Evolutionary conservation across 2,329 filamentous ascomycete species (phyloP).

Genomic region (Fusarium multiceps): DNA sequence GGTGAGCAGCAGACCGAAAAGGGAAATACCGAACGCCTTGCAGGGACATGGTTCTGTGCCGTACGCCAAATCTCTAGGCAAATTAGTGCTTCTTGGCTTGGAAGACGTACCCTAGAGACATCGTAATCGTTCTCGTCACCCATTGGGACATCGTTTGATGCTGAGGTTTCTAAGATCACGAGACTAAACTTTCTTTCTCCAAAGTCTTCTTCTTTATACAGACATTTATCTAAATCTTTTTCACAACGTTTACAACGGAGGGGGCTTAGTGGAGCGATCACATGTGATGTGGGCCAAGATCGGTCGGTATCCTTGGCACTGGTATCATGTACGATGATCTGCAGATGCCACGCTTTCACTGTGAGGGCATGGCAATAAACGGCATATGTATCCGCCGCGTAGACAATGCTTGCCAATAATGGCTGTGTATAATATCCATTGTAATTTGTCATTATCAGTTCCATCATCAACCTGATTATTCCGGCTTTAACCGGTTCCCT

Average conservation of each 20-base stretch:
- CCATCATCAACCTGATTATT: background rate
- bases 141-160: background rate
- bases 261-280: background rate
- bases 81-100: background rate
- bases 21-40: background rate
- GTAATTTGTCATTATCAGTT: background rate
- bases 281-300: background rate
- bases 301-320: background rate
- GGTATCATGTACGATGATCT: background rate
- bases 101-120: background rate
- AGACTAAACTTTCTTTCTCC: background rate
- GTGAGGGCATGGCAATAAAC: background rate
- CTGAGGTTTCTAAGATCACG: background rate
- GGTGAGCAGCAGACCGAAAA: background rate
- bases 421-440: background rate
- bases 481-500: background rate
- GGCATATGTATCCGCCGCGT: background rate
- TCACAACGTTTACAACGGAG: no score
- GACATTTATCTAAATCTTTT: rapidly evolving
- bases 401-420: background rate
- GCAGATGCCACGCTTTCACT: background rate
- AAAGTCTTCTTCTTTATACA: background rate
- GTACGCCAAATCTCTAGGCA: background rate
- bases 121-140: no score
- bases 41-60: background rate